Evolutionary conservation across 495 filamentous ascomycete genomes (phyloP), one percentile per base, ranked within the genome.

Genomic region (Podospora sp.): DNA sequence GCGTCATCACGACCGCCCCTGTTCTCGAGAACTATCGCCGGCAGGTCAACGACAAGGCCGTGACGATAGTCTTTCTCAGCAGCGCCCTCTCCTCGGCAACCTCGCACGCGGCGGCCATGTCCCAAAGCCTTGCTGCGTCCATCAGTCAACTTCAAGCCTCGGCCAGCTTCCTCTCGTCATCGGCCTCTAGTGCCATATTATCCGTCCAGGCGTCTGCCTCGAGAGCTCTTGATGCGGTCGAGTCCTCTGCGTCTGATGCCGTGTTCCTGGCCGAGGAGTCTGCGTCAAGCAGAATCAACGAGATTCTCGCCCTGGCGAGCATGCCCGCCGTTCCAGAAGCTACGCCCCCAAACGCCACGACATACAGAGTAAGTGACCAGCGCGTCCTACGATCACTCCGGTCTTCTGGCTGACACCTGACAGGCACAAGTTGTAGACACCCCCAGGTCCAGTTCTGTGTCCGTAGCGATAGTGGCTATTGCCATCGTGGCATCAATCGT

Each of bases 401-500:
- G 29, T 33, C 29, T 8, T 33, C 29, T 0, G n/a, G 8, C 57
- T 65, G 59, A 67, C 56, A 2, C 14, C 55, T 33, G 12, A 24
- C 12, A 63, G 59, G 49, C 25, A 29, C 24, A 56, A 50, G 51
- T 26, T 33, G 36, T 63, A 29, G 21, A n/a, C 53, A 55, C 51
- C 60, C 12, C 50, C 40, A 3, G 63, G 18, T 35, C 40, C 27
- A 33, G 35, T 3, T 46, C 55, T 4, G 26, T 69, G 6, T 66
- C 73, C 2, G 60, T 67, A 11, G 51, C 67, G 11, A 25, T 61
- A 21, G 69, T 64, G 6, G 65, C 67, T 27, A 50, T 69, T 12
- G 68, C 71, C 21, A 50, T 75, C 11, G 69, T 67, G 6, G 63
- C 40, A 14, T 71, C 74, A 6, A 65, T 68, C 46, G 59, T 71